Base-by-base conservation (phyloP, 2,329 filamentous ascomycete species). In the Trichoderma atroviride region DNA sequence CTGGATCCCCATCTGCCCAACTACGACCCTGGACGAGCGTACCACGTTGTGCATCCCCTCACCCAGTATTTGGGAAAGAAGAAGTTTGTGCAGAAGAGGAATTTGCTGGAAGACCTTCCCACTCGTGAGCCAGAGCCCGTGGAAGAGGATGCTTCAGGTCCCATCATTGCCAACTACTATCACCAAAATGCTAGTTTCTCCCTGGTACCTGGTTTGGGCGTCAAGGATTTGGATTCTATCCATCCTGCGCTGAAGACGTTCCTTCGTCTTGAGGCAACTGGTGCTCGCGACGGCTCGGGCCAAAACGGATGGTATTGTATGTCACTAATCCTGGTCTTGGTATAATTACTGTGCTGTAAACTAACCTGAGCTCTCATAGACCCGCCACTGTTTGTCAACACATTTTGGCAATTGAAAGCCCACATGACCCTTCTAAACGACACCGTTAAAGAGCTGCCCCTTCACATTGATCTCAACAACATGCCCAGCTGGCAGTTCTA, bases 361-460 rank as follows among this genome's bases (percentile, higher is more conserved):
- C 64, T 67, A 31, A 67, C 29, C 6, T 7, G 29, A 31, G 35
- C n/a, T 35, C 40, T 35, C n/a, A 1, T 65, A 85, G 83, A 89
- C 77, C 96, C 96, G 5, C 88, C 97, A 56, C 82, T 98, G 50
- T 99, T 93, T 78, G 84, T 96, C 77, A 99, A 99, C 82, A 96
- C 92, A 4, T 99, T 99, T 81, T 99, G 96, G 96, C 95, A 98
- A 81, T 86, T 99, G 72, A 92, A 88, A 78, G 90, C 87, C 72
- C 93, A 98, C 75, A 98, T 98, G 95, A 93, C 87, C 27, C 86
- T 94, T 73, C 84, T 99, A 62, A 99, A 99, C 79, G 91, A 93
- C 19, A 98, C 96, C 0, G 92, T 97, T 74, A 91, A 89, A 75
- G 89, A 88, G 27, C 83, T 97, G 31, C 93, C 94, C 3, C 83